Base-by-base conservation (phyloP, 805 yeast genomes). In the Candida caryicola region DNA sequence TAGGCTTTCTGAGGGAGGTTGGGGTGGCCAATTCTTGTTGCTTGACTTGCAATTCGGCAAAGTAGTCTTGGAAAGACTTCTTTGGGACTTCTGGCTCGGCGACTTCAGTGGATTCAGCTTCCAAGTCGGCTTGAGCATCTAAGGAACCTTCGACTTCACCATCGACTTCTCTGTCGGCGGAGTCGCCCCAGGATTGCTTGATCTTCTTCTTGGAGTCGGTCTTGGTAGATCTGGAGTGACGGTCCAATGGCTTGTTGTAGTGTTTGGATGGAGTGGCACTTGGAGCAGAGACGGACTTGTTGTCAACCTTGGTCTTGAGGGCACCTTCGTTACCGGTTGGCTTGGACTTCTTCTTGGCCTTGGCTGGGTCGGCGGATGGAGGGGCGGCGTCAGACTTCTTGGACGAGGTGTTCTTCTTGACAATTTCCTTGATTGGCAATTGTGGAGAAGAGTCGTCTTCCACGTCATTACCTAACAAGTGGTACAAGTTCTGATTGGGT, bases 281-380 rank as follows among this genome's bases (percentile, higher is more conserved):
- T 54, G 79, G 73, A 52, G 76, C 77, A 43, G 77, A 71, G 52
- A 78, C 80, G 73, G 76, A 69, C 66, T 76, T 76, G 77, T 93
- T 93, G 66, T 82, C 79, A 61, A 43, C 29, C 57, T 55, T 56
- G 54, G 68, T 61, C 74, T 78, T 81, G 76, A 81, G 69, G 47
- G 95, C 95, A 55, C 88, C 95, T 60, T 88, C 95, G 75, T 87
- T 89, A 67, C 93, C 95, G 54, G 87, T 69, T 41, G 82, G 72
- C 65, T 75, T 75, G 59, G 82, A 73, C 68, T 77, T 77, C 72
- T 70, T 72, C 69, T 77, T 82, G 52, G 95, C 88, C 67, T 73
- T 82, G 54, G 86, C 69, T 63, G 87, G 82, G 74, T 82, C 83
- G 49, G 93, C 89, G 50, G 82, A 76, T 52, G 90, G 77, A 58